These are phyloP conservation scores for Ustulina deusta DNA, from an alignment of 2,329 filamentous ascomycete species.

Conservation along the genomic window DNA sequence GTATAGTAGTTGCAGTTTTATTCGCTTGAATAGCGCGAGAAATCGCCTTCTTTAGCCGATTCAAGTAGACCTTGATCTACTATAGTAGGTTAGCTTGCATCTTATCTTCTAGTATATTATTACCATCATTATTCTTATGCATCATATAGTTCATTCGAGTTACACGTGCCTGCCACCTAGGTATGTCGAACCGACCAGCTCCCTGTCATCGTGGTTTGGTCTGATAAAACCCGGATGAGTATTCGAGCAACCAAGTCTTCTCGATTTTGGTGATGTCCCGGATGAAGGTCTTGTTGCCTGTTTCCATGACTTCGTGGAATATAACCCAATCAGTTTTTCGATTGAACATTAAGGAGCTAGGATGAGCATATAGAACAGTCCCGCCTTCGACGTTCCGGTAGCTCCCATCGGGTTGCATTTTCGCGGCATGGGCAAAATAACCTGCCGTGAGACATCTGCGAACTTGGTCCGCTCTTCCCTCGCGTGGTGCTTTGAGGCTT, in stretches of 20 bases:
- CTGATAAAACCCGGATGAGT: slow-evolving; percentile 85
- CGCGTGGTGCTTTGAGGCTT: slow-evolving; percentile 59
- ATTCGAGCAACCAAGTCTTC: slow-evolving; percentile 91
- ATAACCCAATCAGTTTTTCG: slow-evolving; percentile 96
- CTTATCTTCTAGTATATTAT: not conserved
- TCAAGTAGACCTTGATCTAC: not conserved
- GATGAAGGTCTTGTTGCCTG: slow-evolving; percentile 87
- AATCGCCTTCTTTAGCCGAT: not conserved
- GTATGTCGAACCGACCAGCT: not conserved
- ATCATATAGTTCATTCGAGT: not conserved
- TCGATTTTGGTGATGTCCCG: slow-evolving; percentile 93
- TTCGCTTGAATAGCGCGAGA: not conserved
- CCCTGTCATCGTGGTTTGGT: slow-evolving; percentile 55
- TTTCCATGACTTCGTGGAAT: slow-evolving; percentile 94
- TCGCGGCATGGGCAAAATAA: slow-evolving; percentile 92
- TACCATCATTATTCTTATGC: not conserved
- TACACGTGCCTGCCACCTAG: not conserved
- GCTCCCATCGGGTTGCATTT: slow-evolving; percentile 92
- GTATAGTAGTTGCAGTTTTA: not conserved
- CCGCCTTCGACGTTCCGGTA: slow-evolving; percentile 87
- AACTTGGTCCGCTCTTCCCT: slow-evolving; percentile 75
- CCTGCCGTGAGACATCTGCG: slow-evolving; percentile 86
- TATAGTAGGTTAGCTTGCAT: not conserved
- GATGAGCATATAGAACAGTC: slow-evolving; percentile 85
- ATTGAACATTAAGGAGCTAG: slow-evolving; percentile 94